Conservation (phyloP, 257 asterid species). For the Vinca minor region DNA sequence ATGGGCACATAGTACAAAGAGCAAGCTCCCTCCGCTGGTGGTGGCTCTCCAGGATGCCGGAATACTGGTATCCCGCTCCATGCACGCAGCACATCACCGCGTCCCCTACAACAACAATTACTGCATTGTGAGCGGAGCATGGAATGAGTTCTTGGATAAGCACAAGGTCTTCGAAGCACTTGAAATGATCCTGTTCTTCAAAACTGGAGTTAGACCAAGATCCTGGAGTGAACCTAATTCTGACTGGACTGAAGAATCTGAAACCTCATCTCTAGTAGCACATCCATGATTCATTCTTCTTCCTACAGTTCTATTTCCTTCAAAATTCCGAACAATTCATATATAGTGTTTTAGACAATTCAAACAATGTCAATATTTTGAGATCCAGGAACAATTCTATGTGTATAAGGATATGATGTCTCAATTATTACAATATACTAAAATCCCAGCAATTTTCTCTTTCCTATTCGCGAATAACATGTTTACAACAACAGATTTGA, state of each 20-base stretch:
- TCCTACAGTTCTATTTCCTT: not conserved
- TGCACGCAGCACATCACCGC: conserved; percentile 80
- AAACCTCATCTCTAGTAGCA: conserved; percentile 4
- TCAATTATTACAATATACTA: not conserved
- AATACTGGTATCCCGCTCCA: conserved; percentile 44
- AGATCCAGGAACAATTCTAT: too few species aligned
- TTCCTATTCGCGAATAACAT: too few species aligned
- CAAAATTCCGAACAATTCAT: not conserved
- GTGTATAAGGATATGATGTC: not conserved
- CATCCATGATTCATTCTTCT: conserved; percentile 8
- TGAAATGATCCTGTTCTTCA: conserved; percentile 60
- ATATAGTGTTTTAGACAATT: not conserved
- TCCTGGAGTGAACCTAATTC: conserved; percentile 60
- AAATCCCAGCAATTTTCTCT: not conserved
- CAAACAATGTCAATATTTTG: not conserved
- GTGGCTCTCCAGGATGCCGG: conserved; percentile 71
- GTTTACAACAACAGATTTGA: conserved; percentile 1
- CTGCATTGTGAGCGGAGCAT: conserved; percentile 79
- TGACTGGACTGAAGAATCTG: conserved; percentile 42
- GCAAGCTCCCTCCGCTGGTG: conserved; percentile 55
- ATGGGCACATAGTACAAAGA: conserved; percentile 70
- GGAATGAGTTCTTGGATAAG: conserved; percentile 52
- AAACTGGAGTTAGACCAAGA: conserved; percentile 58
- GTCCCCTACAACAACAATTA: conserved; percentile 65
- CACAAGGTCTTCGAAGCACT: conserved; percentile 44